Base-by-base conservation (phyloP, 83 land plant genomes). In the Picea mariana region DNA sequence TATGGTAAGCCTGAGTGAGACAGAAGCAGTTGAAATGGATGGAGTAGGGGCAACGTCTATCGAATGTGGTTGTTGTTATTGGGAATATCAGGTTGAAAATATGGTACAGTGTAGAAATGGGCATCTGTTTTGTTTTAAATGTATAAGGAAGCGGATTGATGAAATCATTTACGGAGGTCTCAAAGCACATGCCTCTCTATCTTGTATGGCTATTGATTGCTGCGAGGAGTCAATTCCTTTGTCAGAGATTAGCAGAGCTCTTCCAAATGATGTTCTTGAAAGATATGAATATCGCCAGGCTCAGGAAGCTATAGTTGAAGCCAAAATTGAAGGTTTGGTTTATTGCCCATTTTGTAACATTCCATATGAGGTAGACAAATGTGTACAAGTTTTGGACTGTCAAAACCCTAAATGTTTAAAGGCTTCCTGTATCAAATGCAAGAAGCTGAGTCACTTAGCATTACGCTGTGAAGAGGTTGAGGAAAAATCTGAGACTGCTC, bases 231-330 rank as follows among this genome's bases (percentile, higher is more conserved):
- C 76, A 21, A 78, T 88, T 58, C 90, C 86, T 40, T 71, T 27
- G 69, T 86, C 90, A 59, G 90, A 88, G 90, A 88, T 88, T 47
- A 0, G 0, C 2, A 47, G 9, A 47, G 52, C 9, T 47, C 52
- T 47, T 47, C 52, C 52, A 47, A 47, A 47, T 9, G 52, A 91
- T 84, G 87, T 93, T 83, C 89, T 97, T 23, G 93, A 94, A 81
- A 86, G 71, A 55, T 91, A 86, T 47, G 52, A 47, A 8, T 8
- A 47, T 47, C 52, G 52, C 9, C 52, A 47, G 52, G 52, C 52
- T 1, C 52, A 47, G 1, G 11, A 47, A 47, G 52, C 52, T 7
- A 7, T 47, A 47, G 52, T 0, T 47, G 52, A 47, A 47, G 52
- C 52, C 9, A 8, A 47, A 47, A 47, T 47, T 47, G 52, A 47